Evolutionary conservation across 2,329 filamentous ascomycete genomes (phyloP).

Genomic region (Basipetospora sp.): DNA sequence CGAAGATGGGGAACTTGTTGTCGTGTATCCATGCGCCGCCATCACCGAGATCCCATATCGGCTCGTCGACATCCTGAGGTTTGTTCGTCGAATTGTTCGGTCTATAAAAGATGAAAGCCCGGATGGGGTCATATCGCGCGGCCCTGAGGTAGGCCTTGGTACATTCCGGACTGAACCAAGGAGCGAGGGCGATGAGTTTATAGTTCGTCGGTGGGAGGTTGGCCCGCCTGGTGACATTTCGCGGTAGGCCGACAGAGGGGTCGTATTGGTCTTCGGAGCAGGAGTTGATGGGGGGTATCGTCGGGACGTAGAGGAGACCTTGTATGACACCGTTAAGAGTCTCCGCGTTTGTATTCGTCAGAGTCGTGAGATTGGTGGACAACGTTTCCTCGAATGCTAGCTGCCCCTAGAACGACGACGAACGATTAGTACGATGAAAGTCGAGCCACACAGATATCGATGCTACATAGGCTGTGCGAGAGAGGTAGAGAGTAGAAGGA

Average conservation of each 20-base stretch:
- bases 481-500: conserved; percentile 1
- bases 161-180: conserved; percentile 67
- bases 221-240: conserved; percentile 57
- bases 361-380: conserved; percentile 52
- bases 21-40: conserved; percentile 53
- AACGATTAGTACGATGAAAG: background rate
- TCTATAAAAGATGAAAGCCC: conserved; percentile 49
- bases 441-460: background rate
- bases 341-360: conserved; percentile 53
- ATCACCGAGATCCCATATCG: conserved; percentile 57
- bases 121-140: conserved; percentile 42
- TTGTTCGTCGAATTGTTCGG: conserved; percentile 39
- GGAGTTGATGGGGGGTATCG: conserved; percentile 39
- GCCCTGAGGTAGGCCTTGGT: conserved; percentile 56
- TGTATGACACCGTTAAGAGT: conserved; percentile 47
- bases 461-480: background rate
- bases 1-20: conserved; percentile 72
- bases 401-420: conserved; percentile 18
- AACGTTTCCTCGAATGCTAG: conserved; percentile 39
- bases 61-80: conserved; percentile 51
- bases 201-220: conserved; percentile 57
- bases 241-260: conserved; percentile 42
- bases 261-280: conserved; percentile 49
- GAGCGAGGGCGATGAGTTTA: conserved; percentile 66
- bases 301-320: conserved; percentile 76